Evolutionary conservation across 345 rosid species (phyloP).

Genomic region (Eucalyptus sp.): DNA sequence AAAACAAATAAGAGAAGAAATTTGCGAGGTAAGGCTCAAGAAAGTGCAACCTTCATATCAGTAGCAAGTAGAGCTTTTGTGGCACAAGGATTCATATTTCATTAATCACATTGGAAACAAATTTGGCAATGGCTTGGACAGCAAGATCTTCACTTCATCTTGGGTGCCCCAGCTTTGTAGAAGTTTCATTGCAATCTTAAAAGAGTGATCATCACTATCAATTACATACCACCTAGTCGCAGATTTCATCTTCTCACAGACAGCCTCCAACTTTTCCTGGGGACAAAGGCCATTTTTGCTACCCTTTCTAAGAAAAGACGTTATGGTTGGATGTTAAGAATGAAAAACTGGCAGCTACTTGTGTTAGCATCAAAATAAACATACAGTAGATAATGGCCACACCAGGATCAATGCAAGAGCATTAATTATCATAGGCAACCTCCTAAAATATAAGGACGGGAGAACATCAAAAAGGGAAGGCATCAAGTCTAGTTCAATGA

Average conservation of each 20-base stretch:
- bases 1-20: not conserved
- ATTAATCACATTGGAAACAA: constrained; percentile 24
- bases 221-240: constrained; percentile 39
- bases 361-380: not conserved
- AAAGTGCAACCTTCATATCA: not conserved
- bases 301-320: constrained; percentile 18
- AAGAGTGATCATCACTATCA: constrained; percentile 83
- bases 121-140: constrained; percentile 31
- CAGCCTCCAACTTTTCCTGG: constrained; percentile 47
- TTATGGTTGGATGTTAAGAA: not conserved
- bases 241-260: constrained; percentile 51
- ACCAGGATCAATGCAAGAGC: not conserved
- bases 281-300: constrained; percentile 74
- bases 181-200: constrained; percentile 62
- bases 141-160: constrained; percentile 51
- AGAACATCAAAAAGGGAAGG: not conserved
- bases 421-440: not conserved
- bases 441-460: not conserved
- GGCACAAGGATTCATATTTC: not conserved
- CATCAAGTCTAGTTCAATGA: not conserved
- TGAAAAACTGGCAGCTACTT: not conserved
- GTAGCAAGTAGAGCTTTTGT: not conserved
- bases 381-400: not conserved
- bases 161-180: constrained; percentile 40
- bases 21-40: not conserved